Percentiles rank a stretch among this genome's conserved stretches.
Evolutionary conservation across 805 yeast species (phyloP).

Genomic region (Candida schatavii): DNA sequence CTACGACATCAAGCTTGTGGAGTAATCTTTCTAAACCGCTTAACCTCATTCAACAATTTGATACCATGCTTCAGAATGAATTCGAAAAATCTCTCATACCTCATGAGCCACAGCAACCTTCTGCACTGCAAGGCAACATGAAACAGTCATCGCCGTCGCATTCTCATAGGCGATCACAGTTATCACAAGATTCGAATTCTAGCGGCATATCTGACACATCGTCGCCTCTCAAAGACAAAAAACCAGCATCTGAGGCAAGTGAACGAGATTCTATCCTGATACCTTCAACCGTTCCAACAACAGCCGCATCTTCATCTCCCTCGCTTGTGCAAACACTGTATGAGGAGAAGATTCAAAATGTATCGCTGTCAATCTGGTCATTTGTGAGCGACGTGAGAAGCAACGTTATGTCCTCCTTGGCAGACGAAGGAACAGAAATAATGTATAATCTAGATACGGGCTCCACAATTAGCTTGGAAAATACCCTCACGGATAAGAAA

Average conservation of each 20-base stretch:
- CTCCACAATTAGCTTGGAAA: constrained; percentile 15
- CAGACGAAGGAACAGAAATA: constrained; percentile 11
- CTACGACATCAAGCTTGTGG: constrained; percentile 26
- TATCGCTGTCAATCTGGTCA: constrained; percentile 41
- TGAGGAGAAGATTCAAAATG: constrained; percentile 25
- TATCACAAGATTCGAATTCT: constrained; percentile 23
- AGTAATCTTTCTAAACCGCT: constrained; percentile 49
- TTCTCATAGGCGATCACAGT: constrained; percentile 7
- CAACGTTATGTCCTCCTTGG: constrained; percentile 29
- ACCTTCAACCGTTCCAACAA: no score
- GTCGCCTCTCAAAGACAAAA: constrained; percentile 11
- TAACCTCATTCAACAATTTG: constrained; percentile 63
- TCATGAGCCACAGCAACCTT: constrained; percentile 3
- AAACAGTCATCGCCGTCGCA: background rate
- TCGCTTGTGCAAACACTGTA: background rate
- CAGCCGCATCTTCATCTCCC: background rate
- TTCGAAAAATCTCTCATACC: constrained; percentile 47
- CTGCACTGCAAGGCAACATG: background rate
- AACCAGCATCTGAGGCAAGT: background rate
- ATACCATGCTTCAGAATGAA: constrained; percentile 62
- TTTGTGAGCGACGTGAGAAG: constrained; percentile 41
- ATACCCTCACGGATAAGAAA: background rate
- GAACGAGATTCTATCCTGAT: no score
- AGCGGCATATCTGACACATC: background rate
- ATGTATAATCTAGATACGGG: constrained; percentile 26